A percentile compares a stretch with the other conserved stretches of the same genome.
These are phyloP conservation scores for Zasmidium cellare DNA, from an alignment of 2,329 filamentous ascomycete species.

Conservation along the genomic window DNA sequence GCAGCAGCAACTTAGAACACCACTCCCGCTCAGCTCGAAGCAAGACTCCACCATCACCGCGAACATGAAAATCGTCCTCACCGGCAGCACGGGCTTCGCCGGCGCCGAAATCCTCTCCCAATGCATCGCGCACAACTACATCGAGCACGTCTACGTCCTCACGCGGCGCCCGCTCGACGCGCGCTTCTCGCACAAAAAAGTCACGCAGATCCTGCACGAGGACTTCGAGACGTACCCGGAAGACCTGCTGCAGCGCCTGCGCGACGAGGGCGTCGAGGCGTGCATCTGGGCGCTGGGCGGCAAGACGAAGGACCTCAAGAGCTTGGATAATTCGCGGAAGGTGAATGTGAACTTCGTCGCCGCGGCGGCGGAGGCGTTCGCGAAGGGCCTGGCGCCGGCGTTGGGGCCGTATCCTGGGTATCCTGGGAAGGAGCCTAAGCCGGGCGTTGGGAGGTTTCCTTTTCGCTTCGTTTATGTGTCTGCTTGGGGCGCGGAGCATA, in stretches of 20 bases:
- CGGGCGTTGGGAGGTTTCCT: slow-evolving; percentile 29
- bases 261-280: slow-evolving; percentile 41
- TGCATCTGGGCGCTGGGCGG: slow-evolving; percentile 47
- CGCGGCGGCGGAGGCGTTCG: slow-evolving; percentile 34
- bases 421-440: slow-evolving; percentile 16
- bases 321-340: slow-evolving; percentile 32
- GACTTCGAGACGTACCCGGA: slow-evolving; percentile 57
- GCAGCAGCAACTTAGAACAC: not conserved
- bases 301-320: slow-evolving; percentile 25
- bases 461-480: slow-evolving; percentile 48
- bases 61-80: slow-evolving; percentile 61
- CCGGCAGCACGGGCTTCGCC: slow-evolving; percentile 60
- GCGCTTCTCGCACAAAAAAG: slow-evolving; percentile 32
- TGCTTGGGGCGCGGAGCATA: slow-evolving; percentile 40
- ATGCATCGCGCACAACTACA: slow-evolving; percentile 50
- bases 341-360: slow-evolving; percentile 35
- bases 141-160: slow-evolving; percentile 45
- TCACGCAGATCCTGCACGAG: slow-evolving; percentile 39
- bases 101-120: slow-evolving; percentile 55
- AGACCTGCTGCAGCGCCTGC: slow-evolving; percentile 41
- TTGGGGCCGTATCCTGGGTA: slow-evolving; percentile 26
- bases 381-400: slow-evolving; percentile 26
- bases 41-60: too few species aligned
- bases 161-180: slow-evolving; percentile 32
- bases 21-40: not conserved